Evolutionary conservation across 768 basidiomycete genomes (phyloP), one percentile per base, ranked within the genome.

Genomic region (Butyriboletus loyo): DNA sequence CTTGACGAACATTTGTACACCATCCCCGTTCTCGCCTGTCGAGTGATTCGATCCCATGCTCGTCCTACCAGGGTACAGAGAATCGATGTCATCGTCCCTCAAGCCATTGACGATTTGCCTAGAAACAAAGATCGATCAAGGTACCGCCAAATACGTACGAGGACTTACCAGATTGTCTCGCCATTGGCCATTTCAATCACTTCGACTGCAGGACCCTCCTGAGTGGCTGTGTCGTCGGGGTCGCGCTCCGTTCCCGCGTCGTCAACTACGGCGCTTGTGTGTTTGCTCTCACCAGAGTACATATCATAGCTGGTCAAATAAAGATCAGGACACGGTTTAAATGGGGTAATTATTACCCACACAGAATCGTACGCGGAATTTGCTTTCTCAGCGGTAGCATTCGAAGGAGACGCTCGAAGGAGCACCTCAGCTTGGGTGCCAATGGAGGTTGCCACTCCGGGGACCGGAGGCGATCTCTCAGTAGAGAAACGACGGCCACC

Each of bases 101-200:
- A 93, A 73, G 14, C 88, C 87, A 61, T 92, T 89, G 43, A 93
- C 87, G 59, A 92, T 87, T 56, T 83, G 84, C 89, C 89, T 67
- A 50, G 38, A 53, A 53, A 43, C 41, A 39, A 28, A 31, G 17
- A 39, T 48, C 30, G 58, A 40, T 36, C 19, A 7, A 21, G n/a
- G 24, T 31, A 6, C 31, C 50, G 21, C 13, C 1, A 8, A 10
- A n/a, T 1, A 35, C 34, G 44, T 32, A 55, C 5, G 10, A 51
- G 40, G 41, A 75, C 83, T 52, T 49, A 89, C 91, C 91, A 93
- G 54, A 93, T 84, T 8, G 87, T 89, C 66, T 92, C 85, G 22
- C 91, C 91, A 64, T 91, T 91, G n/a, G 88, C 87, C 62, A 91
- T 72, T 64, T 92, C 87, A 49, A 92, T 77, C 39, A 92, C 78